Evolutionary conservation across 352 stramenopile species (phyloP), one percentile per base, ranked within the genome.

Genomic region (Discostella stelligera): DNA sequence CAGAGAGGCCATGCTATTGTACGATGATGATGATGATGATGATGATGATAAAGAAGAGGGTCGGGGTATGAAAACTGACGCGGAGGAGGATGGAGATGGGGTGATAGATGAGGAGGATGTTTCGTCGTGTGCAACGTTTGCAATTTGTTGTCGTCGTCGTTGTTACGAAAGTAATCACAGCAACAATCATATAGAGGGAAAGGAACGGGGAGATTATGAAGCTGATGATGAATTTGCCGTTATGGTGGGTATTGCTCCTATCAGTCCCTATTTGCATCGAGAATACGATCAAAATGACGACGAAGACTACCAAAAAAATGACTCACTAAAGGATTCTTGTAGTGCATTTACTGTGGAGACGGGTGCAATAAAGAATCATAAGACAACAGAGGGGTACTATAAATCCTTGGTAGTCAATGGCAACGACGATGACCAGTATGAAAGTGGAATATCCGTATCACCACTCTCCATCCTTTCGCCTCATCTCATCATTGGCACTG

Each of bases 391-490:
- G 27, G 41, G 30, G 23, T 55, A 54, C 56, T 65, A 37, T n/a
- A 52, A 9, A 16, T 63, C 11, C 60, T 49, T 71, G 52, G 58
- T 11, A 64, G 77, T 52, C n/a, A 16, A 16, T 20, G 25, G 23
- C 54, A n/a, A n/a, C n/a, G n/a, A 32, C 27, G 27, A 37, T 23
- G n/a, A 68, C 55, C 16, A 53, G 9, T 48, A 30, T 39, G 27
- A 25, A 41, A 37, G 65, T 61, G 23, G 37, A 53, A 20, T 23
- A 69, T 71, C 25, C 20, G 9, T 49, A 65, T 37, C 66, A 3
- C 56, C 74, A 11, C 65, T 83, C 11, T 55, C 76, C 50, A 73
- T 83, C 8, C 56, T 83, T 16, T 76, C 64, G 10, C 76, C 76
- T 44, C 62, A 27, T 10, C 11, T 83, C n/a, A 20, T 80, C 32